These are phyloP conservation scores for Berberis vulgaris DNA, from an alignment of 164 flowering plant genomes.

Conservation along the genomic window DNA sequence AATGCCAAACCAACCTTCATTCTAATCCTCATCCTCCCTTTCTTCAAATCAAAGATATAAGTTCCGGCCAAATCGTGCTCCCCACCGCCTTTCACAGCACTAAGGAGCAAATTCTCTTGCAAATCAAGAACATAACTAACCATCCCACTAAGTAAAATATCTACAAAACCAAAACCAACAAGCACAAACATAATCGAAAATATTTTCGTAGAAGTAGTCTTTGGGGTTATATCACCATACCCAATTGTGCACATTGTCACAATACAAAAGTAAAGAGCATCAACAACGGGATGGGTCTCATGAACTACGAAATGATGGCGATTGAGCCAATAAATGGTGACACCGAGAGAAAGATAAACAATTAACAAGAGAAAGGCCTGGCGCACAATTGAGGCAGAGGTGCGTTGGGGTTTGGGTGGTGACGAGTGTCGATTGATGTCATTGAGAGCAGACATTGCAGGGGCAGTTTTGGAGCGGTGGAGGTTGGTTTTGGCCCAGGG, in stretches of 20 bases:
- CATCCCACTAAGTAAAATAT: conserved; percentile 84
- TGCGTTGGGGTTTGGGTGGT: conserved; percentile 30
- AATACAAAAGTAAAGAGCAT: conserved; percentile 89
- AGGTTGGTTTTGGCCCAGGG: conserved; percentile 29
- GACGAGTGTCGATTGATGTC: conserved; percentile 25
- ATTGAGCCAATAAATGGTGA: conserved; percentile 44
- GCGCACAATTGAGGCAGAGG: conserved; percentile 38
- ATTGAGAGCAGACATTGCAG: conserved; percentile 75
- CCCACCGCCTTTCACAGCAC: conserved; percentile 33
- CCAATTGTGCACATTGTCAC: conserved; percentile 99
- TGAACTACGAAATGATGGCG: conserved; percentile 34
- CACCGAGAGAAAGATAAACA: conserved; percentile 61
- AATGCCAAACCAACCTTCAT: conserved; percentile 89
- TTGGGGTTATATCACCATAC: conserved; percentile 88
- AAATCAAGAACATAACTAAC: conserved; percentile 85
- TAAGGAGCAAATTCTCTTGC: conserved; percentile 72
- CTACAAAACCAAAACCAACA: conserved; percentile 90
- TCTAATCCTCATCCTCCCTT: conserved; percentile 93
- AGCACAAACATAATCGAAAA: conserved; percentile 81
- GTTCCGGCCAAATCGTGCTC: conserved; percentile 17
- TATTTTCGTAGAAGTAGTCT: conserved; percentile 50
- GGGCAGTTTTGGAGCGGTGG: conserved; percentile 86
- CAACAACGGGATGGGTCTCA: conserved; percentile 83
- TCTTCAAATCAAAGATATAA: conserved; percentile 73
- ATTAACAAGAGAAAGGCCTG: conserved; percentile 53